Percentiles rank a stretch among this genome's conserved stretches.
Evolutionary conservation across 164 flowering plant genomes (phyloP).

Genomic region (Macadamia integrifolia): DNA sequence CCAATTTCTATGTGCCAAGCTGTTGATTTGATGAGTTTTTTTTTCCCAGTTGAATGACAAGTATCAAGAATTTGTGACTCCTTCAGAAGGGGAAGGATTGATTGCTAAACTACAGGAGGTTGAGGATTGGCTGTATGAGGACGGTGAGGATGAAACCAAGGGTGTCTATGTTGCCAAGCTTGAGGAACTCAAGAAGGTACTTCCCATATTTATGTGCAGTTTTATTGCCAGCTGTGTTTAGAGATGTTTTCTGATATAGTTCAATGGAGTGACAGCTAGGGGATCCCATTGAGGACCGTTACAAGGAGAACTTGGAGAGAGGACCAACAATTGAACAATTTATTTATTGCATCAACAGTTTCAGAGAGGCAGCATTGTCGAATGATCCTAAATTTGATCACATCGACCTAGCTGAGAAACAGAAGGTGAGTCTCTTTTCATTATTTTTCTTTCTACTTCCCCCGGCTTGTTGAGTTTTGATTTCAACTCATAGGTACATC

Average conservation of each 20-base stretch:
- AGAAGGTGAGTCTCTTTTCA: slow-evolving; percentile 49
- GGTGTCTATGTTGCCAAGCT: slow-evolving; percentile 96
- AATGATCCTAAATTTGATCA: slow-evolving; percentile 88
- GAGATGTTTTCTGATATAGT: neutral
- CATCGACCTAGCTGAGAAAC: slow-evolving; percentile 77
- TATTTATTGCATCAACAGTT: slow-evolving; percentile 67
- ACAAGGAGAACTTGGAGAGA: slow-evolving; percentile 66
- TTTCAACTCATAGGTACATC: no score
- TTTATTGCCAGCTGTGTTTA: neutral
- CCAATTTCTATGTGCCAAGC: neutral
- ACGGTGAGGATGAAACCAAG: slow-evolving; percentile 97
- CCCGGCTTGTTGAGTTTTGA: no score
- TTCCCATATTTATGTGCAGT: neutral
- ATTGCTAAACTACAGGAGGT: slow-evolving; percentile 68
- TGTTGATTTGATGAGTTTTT: neutral
- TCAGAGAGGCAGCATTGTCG: slow-evolving; percentile 85
- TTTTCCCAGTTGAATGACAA: slow-evolving; percentile 69
- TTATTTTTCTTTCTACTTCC: neutral
- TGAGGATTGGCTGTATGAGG: slow-evolving; percentile 97
- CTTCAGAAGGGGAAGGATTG: slow-evolving; percentile 55
- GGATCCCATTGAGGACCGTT: slow-evolving; percentile 85
- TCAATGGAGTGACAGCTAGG: slow-evolving; percentile 58
- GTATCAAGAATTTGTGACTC: slow-evolving; percentile 68
- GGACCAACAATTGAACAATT: slow-evolving; percentile 73
- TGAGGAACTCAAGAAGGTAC: slow-evolving; percentile 92